Evolutionary conservation across 75 land plant species (phyloP).

Genomic region (Azolla pinnata): DNA sequence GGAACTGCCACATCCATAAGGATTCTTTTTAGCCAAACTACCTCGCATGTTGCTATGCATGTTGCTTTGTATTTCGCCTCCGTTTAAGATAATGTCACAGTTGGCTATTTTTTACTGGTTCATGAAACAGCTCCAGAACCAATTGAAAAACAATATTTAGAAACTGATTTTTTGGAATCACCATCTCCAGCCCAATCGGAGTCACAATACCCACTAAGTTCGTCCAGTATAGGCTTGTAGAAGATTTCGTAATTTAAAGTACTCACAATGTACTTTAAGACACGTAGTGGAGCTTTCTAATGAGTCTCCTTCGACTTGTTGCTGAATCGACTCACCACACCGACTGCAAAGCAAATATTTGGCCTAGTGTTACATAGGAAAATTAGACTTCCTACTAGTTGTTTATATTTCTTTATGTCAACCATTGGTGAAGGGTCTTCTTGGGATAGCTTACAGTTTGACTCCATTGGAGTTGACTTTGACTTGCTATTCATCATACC

Average conservation of each 20-base stretch:
- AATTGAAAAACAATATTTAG: neutral
- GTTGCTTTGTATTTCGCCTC: too few relatives aligned
- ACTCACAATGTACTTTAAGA: too few relatives aligned
- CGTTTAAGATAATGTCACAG: too few relatives aligned
- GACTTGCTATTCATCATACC: neutral
- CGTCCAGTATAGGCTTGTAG: neutral
- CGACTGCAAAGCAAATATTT: neutral
- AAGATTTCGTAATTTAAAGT: too few relatives aligned
- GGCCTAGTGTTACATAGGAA: neutral
- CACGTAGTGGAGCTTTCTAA: neutral
- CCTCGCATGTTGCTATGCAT: too few relatives aligned
- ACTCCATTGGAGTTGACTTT: neutral
- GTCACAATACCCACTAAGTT: slow-evolving; percentile 4
- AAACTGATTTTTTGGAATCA: neutral
- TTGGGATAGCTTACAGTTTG: neutral
- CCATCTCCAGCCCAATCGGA: slow-evolving; percentile 3
- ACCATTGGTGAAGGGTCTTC: neutral
- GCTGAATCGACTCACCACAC: neutral
- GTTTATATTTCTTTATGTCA: neutral
- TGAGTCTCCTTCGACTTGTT: neutral
- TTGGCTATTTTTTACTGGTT: too few relatives aligned
- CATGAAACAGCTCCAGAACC: neutral
- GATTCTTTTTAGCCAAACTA: too few relatives aligned
- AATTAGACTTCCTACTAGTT: neutral
- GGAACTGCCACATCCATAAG: too few relatives aligned